A percentile compares a stretch with the other conserved stretches of the same genome.
Conservation (phyloP, 345 rosid species). For the Eucalyptus sp. region DNA sequence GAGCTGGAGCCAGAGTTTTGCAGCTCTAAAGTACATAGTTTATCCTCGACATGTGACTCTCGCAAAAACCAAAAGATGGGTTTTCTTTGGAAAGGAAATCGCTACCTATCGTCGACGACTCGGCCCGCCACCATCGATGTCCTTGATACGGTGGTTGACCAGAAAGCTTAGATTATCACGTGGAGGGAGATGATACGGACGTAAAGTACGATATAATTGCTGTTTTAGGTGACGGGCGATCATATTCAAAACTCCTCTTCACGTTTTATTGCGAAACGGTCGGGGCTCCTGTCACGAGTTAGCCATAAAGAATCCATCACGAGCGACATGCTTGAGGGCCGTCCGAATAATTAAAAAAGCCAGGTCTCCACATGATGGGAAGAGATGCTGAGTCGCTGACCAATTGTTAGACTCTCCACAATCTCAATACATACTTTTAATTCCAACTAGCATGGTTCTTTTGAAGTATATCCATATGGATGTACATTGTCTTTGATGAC, state of each 20-base stretch:
- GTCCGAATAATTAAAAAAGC: background rate
- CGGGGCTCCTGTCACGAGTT: background rate
- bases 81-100: background rate
- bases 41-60: background rate
- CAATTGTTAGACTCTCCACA: background rate
- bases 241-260: background rate
- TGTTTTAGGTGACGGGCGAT: background rate
- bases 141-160: background rate
- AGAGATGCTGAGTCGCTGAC: background rate
- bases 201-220: background rate
- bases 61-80: background rate
- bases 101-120: background rate
- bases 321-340: background rate
- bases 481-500: background rate
- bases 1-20: background rate
- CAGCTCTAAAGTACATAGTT: background rate
- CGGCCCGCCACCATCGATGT: background rate
- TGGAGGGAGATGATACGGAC: background rate
- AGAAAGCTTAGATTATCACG: background rate
- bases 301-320: background rate
- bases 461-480: background rate
- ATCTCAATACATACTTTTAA: background rate
- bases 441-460: background rate
- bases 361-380: background rate
- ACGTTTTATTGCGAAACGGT: background rate